A percentile compares a stretch with the other conserved stretches of the same genome.
Conservation (phyloP, 768 basidiomycete species). For the Cystofilobasidium bisporidii region DNA sequence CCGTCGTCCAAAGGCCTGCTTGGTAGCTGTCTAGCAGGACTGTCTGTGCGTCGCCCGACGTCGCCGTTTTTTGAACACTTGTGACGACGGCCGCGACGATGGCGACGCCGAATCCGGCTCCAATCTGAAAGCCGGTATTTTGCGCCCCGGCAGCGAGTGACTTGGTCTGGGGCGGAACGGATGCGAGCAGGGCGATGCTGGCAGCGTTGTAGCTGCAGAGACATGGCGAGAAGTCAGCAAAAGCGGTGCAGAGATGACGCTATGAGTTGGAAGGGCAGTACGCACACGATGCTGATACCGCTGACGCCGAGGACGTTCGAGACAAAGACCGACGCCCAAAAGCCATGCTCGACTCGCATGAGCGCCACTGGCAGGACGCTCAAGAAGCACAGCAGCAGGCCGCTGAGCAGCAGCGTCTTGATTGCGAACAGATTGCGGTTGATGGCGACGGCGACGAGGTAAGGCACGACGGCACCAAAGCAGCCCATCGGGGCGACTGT, state of each 20-base stretch:
- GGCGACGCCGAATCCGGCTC: conserved; percentile 19
- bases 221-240: too few relatives aligned
- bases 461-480: conserved; percentile 1
- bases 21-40: conserved; percentile 10
- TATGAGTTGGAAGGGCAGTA: background rate
- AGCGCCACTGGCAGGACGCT: conserved; percentile 24
- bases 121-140: background rate
- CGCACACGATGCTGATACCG: background rate
- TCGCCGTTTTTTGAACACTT: background rate
- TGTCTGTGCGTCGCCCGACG: background rate
- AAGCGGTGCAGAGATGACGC: background rate
- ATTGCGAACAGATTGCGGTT: conserved; percentile 20
- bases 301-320: background rate
- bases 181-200: background rate
- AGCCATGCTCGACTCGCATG: conserved; percentile 17
- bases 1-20: conserved; percentile 7
- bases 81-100: conserved; percentile 10
- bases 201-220: too few relatives aligned
- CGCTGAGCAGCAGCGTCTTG: conserved; percentile 22
- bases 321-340: conserved; percentile 27
- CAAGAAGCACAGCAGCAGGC: conserved; percentile 19
- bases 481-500: conserved; percentile 27
- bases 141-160: too few relatives aligned
- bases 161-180: too few relatives aligned
- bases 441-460: conserved; percentile 5